Evolutionary conservation across 345 rosid genomes (phyloP).

Genomic region (Citrus inodora): DNA sequence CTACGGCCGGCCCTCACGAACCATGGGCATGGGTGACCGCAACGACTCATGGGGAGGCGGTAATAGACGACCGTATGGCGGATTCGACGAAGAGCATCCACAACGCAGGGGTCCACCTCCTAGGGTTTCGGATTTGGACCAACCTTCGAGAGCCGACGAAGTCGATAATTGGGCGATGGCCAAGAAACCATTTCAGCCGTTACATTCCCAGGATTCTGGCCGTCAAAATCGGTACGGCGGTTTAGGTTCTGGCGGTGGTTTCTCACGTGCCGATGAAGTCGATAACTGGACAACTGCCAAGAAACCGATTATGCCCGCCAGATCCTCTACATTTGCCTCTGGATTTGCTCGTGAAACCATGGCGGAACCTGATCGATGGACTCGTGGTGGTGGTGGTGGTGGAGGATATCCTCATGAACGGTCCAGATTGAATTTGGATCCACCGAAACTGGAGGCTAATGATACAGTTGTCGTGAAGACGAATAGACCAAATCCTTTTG

Average conservation of each 20-base stretch:
- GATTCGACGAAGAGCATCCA: conserved; percentile 65
- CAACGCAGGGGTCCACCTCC: conserved; percentile 49
- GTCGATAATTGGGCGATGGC: conserved; percentile 79
- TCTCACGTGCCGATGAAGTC: conserved; percentile 78
- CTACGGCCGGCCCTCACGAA: conserved; percentile 49
- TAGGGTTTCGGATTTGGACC: conserved; percentile 83
- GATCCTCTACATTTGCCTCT: conserved; percentile 63
- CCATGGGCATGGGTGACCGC: conserved; percentile 42
- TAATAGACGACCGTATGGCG: conserved; percentile 64
- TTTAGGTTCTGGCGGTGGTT: conserved; percentile 41
- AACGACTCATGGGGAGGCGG: conserved; percentile 64
- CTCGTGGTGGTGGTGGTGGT: conserved; percentile 37
- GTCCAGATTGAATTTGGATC: conserved; percentile 62
- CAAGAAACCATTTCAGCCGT: conserved; percentile 40
- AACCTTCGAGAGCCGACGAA: conserved; percentile 87
- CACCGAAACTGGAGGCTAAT: conserved; percentile 48
- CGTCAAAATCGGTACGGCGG: conserved; percentile 51
- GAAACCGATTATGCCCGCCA: conserved; percentile 36
- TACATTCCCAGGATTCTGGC: conserved; percentile 52
- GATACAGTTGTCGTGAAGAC: conserved; percentile 46
- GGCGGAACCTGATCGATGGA: conserved; percentile 65
- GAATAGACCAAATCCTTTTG: conserved; percentile 77
- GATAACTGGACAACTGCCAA: conserved; percentile 77
- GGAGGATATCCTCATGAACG: conserved; percentile 55
- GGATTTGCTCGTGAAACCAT: conserved; percentile 53